Evolutionary conservation across 2,329 filamentous ascomycete genomes (phyloP), one percentile per base, ranked within the genome.

Genomic region (Ampelomyces quisqualis): DNA sequence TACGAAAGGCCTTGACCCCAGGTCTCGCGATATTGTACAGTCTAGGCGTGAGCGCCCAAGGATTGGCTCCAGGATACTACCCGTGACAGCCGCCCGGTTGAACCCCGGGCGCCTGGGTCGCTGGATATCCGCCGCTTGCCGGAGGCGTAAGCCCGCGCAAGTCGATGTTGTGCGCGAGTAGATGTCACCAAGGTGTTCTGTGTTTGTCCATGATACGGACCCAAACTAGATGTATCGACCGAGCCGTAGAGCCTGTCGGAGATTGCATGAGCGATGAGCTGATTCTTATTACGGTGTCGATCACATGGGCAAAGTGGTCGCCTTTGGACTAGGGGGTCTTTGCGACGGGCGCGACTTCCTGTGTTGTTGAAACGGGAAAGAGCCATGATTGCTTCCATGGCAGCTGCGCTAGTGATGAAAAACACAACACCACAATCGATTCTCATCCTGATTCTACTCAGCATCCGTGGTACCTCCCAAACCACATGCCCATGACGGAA

Each of bases 151-250:
- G 20, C 17, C 10, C 30, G 30, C 30, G 18, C 7, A 19, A 9
- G 27, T 17, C 13, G n/a, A 7, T 9, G 13, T 32, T 11, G 11
- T 13, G 30, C 30, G 30, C 29, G 15, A 31, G 29, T 31, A 31
- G 29, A 31, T 31, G 15, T 20, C 15, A 17, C n/a, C n/a, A n/a
- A n/a, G 29, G 29, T 18, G 15, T 31, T 31, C 30, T 32, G 30
- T 18, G 30, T 32, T 32, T 10, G 30, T 32, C 30, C 7, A 21
- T 32, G 21, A 20, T 21, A 21, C 30, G 17, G 30, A 32, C 13
- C 15, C 11, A 11, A 32, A 29, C 7, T 15, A 15, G 27, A 9
- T 13, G 17, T n/a, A 13, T 17, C 14, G 27, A 29, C 27, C 27
- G 27, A 15, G 27, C 13, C 27, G 4, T 13, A 11, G 18, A 19